Evolutionary conservation across 2,329 filamentous ascomycete species (phyloP).

Genomic region (Microascus cirrosus): DNA sequence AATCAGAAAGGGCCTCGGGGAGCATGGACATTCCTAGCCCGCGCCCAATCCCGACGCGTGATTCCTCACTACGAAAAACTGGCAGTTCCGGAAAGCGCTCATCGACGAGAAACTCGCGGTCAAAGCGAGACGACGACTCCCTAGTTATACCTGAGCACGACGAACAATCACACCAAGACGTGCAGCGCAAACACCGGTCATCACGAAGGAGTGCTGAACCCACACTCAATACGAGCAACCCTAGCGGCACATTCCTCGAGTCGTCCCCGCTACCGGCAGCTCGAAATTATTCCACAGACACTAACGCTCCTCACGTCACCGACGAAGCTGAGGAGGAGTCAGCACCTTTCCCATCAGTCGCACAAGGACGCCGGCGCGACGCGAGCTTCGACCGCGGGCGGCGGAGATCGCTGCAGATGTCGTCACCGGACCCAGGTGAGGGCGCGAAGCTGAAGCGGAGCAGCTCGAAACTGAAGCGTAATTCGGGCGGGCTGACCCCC

Average conservation of each 20-base stretch:
- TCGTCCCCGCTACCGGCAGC: not conserved
- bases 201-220: not conserved
- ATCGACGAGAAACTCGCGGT: constrained; percentile 34
- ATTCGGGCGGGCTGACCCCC: constrained; percentile 37
- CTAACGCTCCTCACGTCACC: constrained; percentile 8
- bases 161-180: constrained; percentile 15
- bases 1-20: constrained; percentile 18
- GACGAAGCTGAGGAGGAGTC: constrained; percentile 40
- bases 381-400: constrained; percentile 33
- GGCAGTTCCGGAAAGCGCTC: constrained; percentile 38
- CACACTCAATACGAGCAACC: not conserved
- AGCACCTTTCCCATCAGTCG: constrained; percentile 58
- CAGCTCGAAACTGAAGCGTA: constrained; percentile 46
- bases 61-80: constrained; percentile 55
- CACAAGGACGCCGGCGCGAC: constrained; percentile 45
- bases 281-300: not conserved
- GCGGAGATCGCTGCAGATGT: constrained; percentile 35
- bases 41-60: constrained; percentile 51
- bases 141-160: constrained; percentile 18
- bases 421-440: constrained; percentile 32
- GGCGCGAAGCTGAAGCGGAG: constrained; percentile 37
- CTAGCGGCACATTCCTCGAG: not conserved
- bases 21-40: constrained; percentile 23
- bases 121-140: constrained; percentile 37
- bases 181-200: not conserved